Evolutionary conservation across 352 stramenopile species (phyloP), one percentile per base, ranked within the genome.

Genomic region (Phytophthora hibernalis): DNA sequence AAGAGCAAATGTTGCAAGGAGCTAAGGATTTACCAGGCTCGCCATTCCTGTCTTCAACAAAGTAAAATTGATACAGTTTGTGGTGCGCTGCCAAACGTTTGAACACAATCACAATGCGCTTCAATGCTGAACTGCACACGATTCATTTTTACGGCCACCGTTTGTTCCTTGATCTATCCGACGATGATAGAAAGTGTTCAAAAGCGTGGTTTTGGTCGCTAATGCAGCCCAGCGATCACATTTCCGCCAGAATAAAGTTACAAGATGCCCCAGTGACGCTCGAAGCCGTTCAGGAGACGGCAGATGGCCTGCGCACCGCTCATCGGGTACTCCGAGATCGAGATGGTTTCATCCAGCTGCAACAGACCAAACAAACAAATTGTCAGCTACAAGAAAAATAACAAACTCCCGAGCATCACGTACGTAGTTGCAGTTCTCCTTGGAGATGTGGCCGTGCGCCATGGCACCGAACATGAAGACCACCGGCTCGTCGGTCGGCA

Each of bases 381-480:
- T 56, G 28, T 65, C 24, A 70, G 7, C 13, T 8, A 42, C 53
- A 26, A 26, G 9, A 6, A 10, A 42, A 43, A 20, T 18, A 16
- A 15, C 30, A n/a, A 53, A 16, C n/a, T 3, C 8, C n/a, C n/a
- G 20, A 38, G 1, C 8, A 26, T 12, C 24, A 85, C 85, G 52
- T 82, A 97, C 88, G 67, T 99, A 99, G 37, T 95, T 97, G 79
- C 97, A 96, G 87, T 99, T 98, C 49, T 99, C 96, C 62, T 97
- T 94, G 30, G 90, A 97, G 28, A 99, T 93, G 81, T 98, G 90
- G 40, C 97, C 97, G 58, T 98, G 88, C 13, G 97, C 95, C 94
- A 99, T 99, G 54, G 97, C 97, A 44, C 97, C 97, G 52, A 99
- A 93, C 40, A 99, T 93, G 72, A 99, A 99, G 66, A 98, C 98